Percentiles rank a stretch among this genome's conserved stretches.
Conservation (phyloP, 1,139 yeast species). For the Zygosaccharomyces pseudobailii region DNA sequence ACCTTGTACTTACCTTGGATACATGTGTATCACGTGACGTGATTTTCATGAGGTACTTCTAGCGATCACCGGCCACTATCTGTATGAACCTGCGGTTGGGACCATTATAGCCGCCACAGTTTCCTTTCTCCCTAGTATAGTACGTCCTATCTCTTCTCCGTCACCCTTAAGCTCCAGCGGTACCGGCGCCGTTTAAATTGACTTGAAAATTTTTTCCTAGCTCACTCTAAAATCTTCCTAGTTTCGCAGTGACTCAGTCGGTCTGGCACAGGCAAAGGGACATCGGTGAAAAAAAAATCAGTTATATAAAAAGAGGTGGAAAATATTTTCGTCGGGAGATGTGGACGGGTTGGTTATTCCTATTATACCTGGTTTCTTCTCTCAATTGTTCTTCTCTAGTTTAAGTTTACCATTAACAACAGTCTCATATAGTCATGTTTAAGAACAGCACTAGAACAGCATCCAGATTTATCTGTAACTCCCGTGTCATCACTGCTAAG, state of each 20-base stretch:
- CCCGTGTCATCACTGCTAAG: constrained; percentile 45
- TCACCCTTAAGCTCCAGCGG: background rate
- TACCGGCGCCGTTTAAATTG: background rate
- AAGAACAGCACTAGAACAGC: constrained; percentile 31
- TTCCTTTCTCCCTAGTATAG: background rate
- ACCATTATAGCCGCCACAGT: background rate
- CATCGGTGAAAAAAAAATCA: background rate
- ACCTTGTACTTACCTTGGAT: too few relatives aligned
- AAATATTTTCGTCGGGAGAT: background rate
- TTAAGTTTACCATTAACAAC: background rate
- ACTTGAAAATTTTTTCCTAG: too few relatives aligned
- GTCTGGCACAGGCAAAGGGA: background rate
- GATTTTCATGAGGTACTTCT: too few relatives aligned
- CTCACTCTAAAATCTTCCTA: too few relatives aligned
- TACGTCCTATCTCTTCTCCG: background rate
- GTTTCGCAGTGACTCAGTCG: constrained; percentile 2
- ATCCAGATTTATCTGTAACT: constrained; percentile 35
- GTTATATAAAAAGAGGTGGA: constrained; percentile 1
- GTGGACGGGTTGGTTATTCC: too few relatives aligned
- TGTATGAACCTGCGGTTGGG: too few relatives aligned
- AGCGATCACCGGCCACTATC: too few relatives aligned
- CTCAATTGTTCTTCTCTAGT: too few relatives aligned
- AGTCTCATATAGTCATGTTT: background rate
- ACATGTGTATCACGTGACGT: too few relatives aligned
- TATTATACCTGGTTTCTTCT: too few relatives aligned